Evolutionary conservation across 2,329 filamentous ascomycete species (phyloP), one percentile per base, ranked within the genome.

Genomic region (Fusarium decemcellulare): DNA sequence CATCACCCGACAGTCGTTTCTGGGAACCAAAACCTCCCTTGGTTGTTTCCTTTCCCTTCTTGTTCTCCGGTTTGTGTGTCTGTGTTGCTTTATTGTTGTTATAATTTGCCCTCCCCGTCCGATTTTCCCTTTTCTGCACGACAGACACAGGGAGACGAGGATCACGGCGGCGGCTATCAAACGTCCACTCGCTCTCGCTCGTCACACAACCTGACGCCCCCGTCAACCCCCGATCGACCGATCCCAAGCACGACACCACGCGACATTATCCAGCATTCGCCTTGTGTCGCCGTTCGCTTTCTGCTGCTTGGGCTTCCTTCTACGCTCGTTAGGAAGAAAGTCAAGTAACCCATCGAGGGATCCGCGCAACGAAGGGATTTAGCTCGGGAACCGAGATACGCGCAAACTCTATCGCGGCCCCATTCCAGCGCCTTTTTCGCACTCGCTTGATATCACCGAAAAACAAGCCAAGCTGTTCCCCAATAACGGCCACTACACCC

Each of bases 181-280:
- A 53, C 51, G 67, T 69, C 66, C 64, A 51, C 52, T 66, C 66
- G 61, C 66, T 71, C 66, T 71, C 55, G 34, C 59, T 55, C 51
- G 61, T 71, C 47, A 55, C 59, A 71, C 67, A 68, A 53, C 36
- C 34, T 59, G 48, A 65, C 39, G 18, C 30, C 51, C 14, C 30
- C 48, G n/a, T 34, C 36, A 16, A n/a, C 40, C 51, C 52, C 51
- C 67, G 59, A 71, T 59, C 63, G 55, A 64, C 53, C 63, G 52
- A 65, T 54, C 30, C 47, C 12, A 62, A 52, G 36, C 62, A 32
- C 42, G 42, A n/a, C 48, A 55, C 37, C 27, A 50, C 43, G 50
- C 63, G 59, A 68, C 40, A 63, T 32, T 50, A 30, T 37, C 15
- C 42, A 42, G 32, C 32, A 54, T 37, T 53, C 54, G 46, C 59